These are phyloP conservation scores for Ceratocystis cubensis DNA, from an alignment of 2,329 filamentous ascomycete species.

Conservation along the genomic window DNA sequence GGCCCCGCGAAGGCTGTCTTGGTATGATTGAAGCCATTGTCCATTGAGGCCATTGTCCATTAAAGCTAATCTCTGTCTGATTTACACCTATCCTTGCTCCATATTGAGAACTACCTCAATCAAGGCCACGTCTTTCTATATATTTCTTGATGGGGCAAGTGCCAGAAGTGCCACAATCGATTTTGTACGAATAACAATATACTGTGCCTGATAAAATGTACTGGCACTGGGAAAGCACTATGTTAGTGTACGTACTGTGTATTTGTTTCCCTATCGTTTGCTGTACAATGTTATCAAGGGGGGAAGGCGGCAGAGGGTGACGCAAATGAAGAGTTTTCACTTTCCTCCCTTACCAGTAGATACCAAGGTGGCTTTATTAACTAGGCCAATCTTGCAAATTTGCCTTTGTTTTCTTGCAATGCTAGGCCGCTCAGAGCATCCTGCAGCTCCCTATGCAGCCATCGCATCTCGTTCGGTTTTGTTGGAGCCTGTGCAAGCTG, in stretches of 20 bases:
- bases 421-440: neutral
- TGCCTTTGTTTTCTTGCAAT: neutral
- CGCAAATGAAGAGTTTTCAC: conserved; percentile 4
- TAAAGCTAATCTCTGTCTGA: neutral
- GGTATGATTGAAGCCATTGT: neutral
- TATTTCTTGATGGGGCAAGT: no score
- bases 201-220: no score
- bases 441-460: conserved; percentile 7
- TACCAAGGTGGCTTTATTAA: conserved; percentile 3
- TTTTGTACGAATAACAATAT: no score
- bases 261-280: no score
- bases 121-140: no score
- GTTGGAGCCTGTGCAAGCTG: neutral
- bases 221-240: no score
- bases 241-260: no score
- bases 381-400: neutral
- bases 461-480: neutral
- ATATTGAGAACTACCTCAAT: no score
- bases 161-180: no score
- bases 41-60: neutral
- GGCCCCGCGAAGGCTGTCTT: neutral
- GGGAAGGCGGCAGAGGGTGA: neutral
- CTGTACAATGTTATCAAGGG: no score
- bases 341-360: neutral
- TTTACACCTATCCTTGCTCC: neutral